Conservation (phyloP, 148 eudicot species). For the Rhododendron griersonianum region DNA sequence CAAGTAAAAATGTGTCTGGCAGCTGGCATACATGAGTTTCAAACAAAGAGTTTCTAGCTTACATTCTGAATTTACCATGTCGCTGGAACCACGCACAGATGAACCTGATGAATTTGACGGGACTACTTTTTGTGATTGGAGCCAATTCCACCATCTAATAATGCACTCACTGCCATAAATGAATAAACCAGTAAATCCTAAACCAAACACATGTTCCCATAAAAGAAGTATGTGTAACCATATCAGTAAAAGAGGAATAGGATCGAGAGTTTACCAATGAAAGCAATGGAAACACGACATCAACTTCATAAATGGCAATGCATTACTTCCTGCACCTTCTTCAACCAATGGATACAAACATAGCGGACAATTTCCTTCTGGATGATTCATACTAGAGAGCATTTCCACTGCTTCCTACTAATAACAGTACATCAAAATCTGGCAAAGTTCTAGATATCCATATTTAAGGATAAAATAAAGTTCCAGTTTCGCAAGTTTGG, state of each 20-base stretch:
- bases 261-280: constrained; percentile 52
- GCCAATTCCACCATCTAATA: constrained; percentile 88
- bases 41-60: constrained; percentile 1
- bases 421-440: constrained; percentile 19
- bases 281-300: constrained; percentile 99
- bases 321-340: constrained; percentile 38
- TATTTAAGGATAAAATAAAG: background rate
- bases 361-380: constrained; percentile 91
- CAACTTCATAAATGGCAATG: constrained; percentile 78
- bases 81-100: constrained; percentile 16
- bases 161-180: constrained; percentile 62
- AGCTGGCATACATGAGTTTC: background rate
- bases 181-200: constrained; percentile 10
- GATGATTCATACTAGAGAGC: constrained; percentile 86
- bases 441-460: constrained; percentile 8
- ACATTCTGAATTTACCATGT: constrained; percentile 31
- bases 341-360: constrained; percentile 76
- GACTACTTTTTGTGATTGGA: constrained; percentile 38
- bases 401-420: constrained; percentile 85
- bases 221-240: background rate
- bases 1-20: background rate
- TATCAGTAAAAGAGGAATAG: background rate
- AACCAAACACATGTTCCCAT: constrained; percentile 7
- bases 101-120: constrained; percentile 27
- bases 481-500: background rate